phyloP scores from a whole-genome alignment of 441 rosid species.

The Erodium moschatum region DNA sequence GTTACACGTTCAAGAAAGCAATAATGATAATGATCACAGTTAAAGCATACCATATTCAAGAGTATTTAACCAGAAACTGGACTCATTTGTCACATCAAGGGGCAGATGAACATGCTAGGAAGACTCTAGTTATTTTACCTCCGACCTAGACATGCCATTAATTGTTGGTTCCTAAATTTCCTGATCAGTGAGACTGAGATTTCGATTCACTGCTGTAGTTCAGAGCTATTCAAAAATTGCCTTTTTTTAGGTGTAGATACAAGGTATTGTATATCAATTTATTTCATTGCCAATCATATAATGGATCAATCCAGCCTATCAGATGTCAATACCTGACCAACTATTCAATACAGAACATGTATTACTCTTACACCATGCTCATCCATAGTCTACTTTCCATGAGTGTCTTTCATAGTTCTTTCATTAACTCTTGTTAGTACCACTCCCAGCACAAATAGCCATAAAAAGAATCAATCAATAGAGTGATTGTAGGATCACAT shows the following conservation, averaged over 20 bases:
- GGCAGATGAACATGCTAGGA: not conserved
- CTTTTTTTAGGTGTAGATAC: not conserved
- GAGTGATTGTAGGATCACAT: not conserved
- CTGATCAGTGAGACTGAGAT: not conserved
- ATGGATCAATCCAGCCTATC: not conserved
- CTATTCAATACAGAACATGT: not conserved
- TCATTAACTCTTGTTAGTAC: not conserved
- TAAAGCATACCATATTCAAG: not conserved
- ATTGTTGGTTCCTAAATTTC: not conserved
- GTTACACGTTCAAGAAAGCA: not conserved
- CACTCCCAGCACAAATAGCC: not conserved
- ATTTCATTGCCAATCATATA: not conserved
- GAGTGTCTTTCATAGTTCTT: not conserved
- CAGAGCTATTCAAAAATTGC: not conserved
- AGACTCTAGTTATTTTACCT: not conserved
- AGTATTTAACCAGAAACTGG: not conserved
- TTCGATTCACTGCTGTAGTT: not conserved
- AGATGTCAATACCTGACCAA: constrained; percentile 1
- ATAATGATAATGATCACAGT: not conserved
- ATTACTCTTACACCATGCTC: not conserved
- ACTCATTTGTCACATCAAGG: not conserved
- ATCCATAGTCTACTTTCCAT: not conserved
- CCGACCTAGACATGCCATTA: not conserved
- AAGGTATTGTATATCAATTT: not conserved
- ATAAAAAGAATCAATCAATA: not conserved